Base-by-base conservation (phyloP, 2,329 filamentous ascomycete genomes). In the Talaromyces funiculosus region DNA sequence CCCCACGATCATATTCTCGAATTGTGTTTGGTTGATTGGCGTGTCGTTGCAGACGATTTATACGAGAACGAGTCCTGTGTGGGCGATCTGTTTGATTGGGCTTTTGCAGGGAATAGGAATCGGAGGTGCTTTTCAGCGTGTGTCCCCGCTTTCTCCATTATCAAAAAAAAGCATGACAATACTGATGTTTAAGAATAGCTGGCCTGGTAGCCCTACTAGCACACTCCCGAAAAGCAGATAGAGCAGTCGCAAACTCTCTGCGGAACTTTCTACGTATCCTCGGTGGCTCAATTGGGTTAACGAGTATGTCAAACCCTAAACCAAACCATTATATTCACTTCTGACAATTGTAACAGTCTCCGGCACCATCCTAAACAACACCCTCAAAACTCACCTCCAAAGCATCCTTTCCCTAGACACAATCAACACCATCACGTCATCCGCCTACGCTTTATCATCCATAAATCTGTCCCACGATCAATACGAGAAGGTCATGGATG, bases 301-400 rank as follows among this genome's bases (percentile, higher is more conserved):
- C 59, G 7, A 42, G 59, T 60, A 45, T 35, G 33, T 60, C 24
- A 6, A 29, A 2, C 38, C 9, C 12, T 18, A n/a, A n/a, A n/a
- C n/a, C n/a, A n/a, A n/a, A n/a, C 9, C 51, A 20, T 40, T 4
- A 54, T 42, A 18, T 31, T n/a, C n/a, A n/a, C 12, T n/a, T 47
- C 24, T 31, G 12, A 47, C 16, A 2, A 7, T 31, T 0, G 16
- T 26, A 5, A 47, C 10, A 60, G 59, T 60, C 16, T 55, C 53
- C n/a, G 59, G 59, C 9, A 42, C 59, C 29, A 60, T 60, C 24
- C 59, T 60, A 16, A 60, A 56, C 20, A 60, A 56, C 33, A 42
- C 54, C 22, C 42, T 60, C 20, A 18, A 60, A 40, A 16, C 53
- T 22, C 43, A 24, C 18, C 53, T 60, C 6, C 26, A 26, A 5